A percentile compares a stretch with the other conserved stretches of the same genome.
Evolutionary conservation across 371 early-diverging fungal species (phyloP).

Genomic region (Apophysomyces trapeziformis): DNA sequence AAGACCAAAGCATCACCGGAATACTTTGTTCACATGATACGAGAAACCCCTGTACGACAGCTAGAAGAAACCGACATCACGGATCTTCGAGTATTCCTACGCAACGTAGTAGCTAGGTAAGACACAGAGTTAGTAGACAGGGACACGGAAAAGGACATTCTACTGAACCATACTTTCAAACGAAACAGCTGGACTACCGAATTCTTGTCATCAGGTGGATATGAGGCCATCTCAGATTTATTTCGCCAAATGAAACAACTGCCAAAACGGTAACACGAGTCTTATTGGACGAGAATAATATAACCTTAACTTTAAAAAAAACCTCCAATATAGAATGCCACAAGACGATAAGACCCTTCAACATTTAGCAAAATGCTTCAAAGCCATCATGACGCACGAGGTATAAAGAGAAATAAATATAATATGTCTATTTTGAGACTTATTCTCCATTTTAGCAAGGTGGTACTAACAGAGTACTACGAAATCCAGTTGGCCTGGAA

Average conservation of each 20-base stretch:
- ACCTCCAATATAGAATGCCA: conserved; percentile 21
- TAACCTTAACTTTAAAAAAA: not conserved
- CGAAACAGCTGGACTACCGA: conserved; percentile 50
- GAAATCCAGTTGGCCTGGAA: conserved; percentile 38
- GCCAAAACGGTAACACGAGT: conserved; percentile 34
- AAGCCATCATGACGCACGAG: conserved; percentile 54
- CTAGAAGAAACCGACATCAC: conserved; percentile 43
- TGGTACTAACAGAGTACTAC: conserved; percentile 45
- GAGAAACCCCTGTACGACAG: conserved; percentile 37
- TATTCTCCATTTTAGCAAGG: conserved; percentile 17
- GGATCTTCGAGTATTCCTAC: conserved; percentile 46
- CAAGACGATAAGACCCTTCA: conserved; percentile 47
- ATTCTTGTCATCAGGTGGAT: conserved; percentile 49
- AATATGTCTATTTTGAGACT: not conserved
- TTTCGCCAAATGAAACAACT: conserved; percentile 49
- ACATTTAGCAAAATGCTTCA: conserved; percentile 49
- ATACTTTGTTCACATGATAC: conserved; percentile 37
- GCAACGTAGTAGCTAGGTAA: conserved; percentile 48
- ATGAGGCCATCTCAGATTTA: conserved; percentile 41
- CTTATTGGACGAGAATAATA: not conserved
- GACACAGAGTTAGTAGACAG: not conserved
- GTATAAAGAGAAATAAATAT: conserved; percentile 14
- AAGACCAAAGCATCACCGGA: conserved; percentile 41
- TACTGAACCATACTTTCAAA: too few relatives aligned
- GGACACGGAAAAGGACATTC: not conserved